Percentiles rank a stretch among this genome's conserved stretches.
phyloP scores from a whole-genome alignment of 768 basidiomycete species.

The Lentinula aciculospora region DNA sequence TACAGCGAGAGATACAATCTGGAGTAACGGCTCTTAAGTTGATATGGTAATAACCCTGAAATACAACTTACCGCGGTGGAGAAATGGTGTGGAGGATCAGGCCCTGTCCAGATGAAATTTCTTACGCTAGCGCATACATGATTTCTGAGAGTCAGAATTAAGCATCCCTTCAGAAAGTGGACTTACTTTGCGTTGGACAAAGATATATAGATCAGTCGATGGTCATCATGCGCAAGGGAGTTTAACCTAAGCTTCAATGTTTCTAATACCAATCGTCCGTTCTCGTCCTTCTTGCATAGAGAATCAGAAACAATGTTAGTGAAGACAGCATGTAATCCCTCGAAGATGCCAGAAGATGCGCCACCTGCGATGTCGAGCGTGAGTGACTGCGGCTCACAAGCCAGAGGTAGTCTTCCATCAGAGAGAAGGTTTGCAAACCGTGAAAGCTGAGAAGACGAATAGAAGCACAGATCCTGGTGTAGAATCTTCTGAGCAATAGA shows the following conservation, averaged over 20 bases:
- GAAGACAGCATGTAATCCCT: slow-evolving; percentile 20
- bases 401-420: slow-evolving; percentile 9
- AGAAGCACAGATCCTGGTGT: slow-evolving; percentile 21
- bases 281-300: neutral
- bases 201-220: slow-evolving; percentile 24
- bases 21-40: neutral
- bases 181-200: slow-evolving; percentile 31
- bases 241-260: slow-evolving; percentile 30
- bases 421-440: slow-evolving; percentile 9
- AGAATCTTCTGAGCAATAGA: slow-evolving; percentile 15
- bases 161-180: neutral
- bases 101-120: slow-evolving; percentile 52
- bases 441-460: slow-evolving; percentile 16
- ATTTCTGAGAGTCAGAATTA: neutral
- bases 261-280: slow-evolving; percentile 17
- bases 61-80: slow-evolving; percentile 46
- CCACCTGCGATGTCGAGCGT: slow-evolving; percentile 23
- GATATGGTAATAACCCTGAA: neutral
- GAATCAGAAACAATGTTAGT: slow-evolving; percentile 15
- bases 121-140: slow-evolving; percentile 27
- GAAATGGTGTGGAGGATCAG: slow-evolving; percentile 57
- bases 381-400: slow-evolving; percentile 21
- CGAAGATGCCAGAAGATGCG: slow-evolving; percentile 20
- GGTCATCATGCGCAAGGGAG: slow-evolving; percentile 27
- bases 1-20: slow-evolving; percentile 20